Percentiles rank a stretch among this genome's conserved stretches.
Evolutionary conservation across 257 asterid genomes (phyloP).

Genomic region (Solanum habrochaites): DNA sequence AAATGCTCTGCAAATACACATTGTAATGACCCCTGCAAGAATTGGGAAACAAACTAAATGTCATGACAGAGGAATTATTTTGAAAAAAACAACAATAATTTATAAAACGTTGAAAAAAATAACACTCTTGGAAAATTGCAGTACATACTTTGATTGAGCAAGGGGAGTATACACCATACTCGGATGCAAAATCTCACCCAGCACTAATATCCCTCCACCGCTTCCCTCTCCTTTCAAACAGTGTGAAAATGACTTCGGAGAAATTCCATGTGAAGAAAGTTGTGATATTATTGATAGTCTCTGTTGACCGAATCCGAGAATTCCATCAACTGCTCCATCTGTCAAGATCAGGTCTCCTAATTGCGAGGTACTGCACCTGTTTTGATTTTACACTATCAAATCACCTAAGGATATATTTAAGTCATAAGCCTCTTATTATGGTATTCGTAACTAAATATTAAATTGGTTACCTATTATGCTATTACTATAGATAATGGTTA

Average conservation of each 20-base stretch:
- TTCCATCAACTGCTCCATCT: constrained; percentile 45
- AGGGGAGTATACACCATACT: constrained; percentile 79
- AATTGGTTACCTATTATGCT: no score
- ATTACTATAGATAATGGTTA: no score
- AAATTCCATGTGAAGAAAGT: constrained; percentile 54
- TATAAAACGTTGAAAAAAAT: no score
- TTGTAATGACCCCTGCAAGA: constrained; percentile 73
- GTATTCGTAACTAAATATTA: no score
- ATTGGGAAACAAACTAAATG: not conserved
- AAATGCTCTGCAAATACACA: constrained; percentile 4
- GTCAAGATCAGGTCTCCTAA: no score
- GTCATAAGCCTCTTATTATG: no score
- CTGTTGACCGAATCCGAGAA: constrained; percentile 70
- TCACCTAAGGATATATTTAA: no score
- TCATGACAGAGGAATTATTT: no score
- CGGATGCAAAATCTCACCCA: constrained; percentile 9
- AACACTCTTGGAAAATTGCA: no score
- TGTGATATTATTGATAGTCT: constrained; percentile 65
- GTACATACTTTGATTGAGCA: constrained; percentile 74
- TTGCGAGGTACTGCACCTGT: no score
- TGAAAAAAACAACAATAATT: not conserved
- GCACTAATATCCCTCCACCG: constrained; percentile 80
- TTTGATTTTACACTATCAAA: no score
- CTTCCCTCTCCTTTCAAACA: constrained; percentile 78
- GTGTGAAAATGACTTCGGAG: constrained; percentile 72